Evolutionary conservation across 139 green algal species (phyloP), one percentile per base, ranked within the genome.

Genomic region (Auxenochlorella pyrenoidosa): DNA sequence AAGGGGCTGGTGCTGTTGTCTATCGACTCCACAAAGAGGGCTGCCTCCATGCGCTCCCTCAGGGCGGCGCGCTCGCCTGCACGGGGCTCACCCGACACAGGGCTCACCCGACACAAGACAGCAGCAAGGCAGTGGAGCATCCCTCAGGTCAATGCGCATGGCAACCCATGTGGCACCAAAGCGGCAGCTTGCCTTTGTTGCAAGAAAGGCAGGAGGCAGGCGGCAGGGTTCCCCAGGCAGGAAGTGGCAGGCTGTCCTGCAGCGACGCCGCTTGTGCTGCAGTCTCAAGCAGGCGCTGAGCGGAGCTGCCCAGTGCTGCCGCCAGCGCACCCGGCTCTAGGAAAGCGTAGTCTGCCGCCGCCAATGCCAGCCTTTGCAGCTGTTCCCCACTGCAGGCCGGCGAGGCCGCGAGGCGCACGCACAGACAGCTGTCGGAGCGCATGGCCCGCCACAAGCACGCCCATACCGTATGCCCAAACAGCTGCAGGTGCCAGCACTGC

Each of bases 301-400:
- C 30, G 28, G 30, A 16, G 30, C 66, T 40, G 66, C 4, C 21
- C 63, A 71, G 26, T 12, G 12, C 28, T 26, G 38, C 19, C 19
- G 47, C 47, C 54, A 47, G 32, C 83, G 16, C 71, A 79, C 72
- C 83, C 36, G 72, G 43, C n/a, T 83, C 84, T 3, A 90, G 80
- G 73, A 93, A 93, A 24, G 86, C 59, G 70, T 92, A 84, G 21
- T 88, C 84, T 0, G 83, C 71, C 0, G 71, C 85, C 0, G 47
- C 51, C 60, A 68, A 30, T 19, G 75, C 82, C 80, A 94, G 85
- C 47, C 79, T 44, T 15, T 47, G 5, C 43, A 94, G 43, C 47
- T 91, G 40, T 24, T 70, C 75, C 18, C 86, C 44, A 2, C 82
- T 86, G 82, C 66, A 54, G 10, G 12, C 26, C 28, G 63, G 54